Base-by-base conservation (phyloP, 805 yeast genomes). In the Yamadazyma ubonensis region DNA sequence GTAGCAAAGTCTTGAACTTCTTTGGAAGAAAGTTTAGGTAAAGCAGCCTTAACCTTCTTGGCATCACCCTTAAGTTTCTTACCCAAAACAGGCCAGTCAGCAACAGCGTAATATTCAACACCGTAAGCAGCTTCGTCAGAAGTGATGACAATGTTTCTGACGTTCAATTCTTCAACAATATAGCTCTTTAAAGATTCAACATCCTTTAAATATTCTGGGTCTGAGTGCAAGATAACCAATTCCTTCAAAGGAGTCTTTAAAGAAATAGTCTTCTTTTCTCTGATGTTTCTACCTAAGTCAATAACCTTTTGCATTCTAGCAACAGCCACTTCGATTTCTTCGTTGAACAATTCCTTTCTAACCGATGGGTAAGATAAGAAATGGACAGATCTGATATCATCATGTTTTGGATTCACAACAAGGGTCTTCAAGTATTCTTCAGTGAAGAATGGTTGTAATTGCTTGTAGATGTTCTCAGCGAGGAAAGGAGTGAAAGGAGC, bases 11-110 rank as follows among this genome's bases (percentile, higher is more conserved):
- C 59, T 65, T 86, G 86, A 36, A 93, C 96, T 43, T 88, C 90
- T 11, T 73, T 85, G 8, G 97, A 84, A 15, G 91, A 69, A 37
- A 93, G 77, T 7, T 58, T 58, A 48, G 97, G 98, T 53, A 93
- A 76, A 12, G 95, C 98, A 57, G 83, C 95, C 76, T 91, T 95
- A 45, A 93, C 99, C 63, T 79, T 83, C 70, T 86, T 88, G 46
- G 86, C 95, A 55, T 90, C 98, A 61, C 83, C 81, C 80, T 89
- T 91, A 66, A 93, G 78, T 69, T 93, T 93, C 76, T 91, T 93
- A 70, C 99, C 99, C 52, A 93, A 76, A 15, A 89, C 87, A 43
- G 98, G 96, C 99, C 99, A 93, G 71, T 93, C 99, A 35, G 99
- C 99, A 63, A 86, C 95, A 30, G 91, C 97, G 49, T 77, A 79